Percentiles rank a stretch among this genome's conserved stretches.
Evolutionary conservation across 192 early-diverging fungal genomes (phyloP).

Genomic region (Entrophospora sp.): DNA sequence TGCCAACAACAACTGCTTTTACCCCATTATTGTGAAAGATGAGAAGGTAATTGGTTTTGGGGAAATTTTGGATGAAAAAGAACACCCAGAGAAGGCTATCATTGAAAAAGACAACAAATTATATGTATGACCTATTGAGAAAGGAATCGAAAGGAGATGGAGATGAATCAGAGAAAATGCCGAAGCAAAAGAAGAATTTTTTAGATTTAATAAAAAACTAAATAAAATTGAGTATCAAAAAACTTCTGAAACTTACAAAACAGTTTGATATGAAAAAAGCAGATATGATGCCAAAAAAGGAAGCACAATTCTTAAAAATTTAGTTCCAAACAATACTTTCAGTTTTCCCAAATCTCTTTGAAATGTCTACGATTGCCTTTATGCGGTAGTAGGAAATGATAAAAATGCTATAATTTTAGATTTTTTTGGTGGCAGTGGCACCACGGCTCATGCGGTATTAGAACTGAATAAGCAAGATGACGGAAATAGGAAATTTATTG

Average conservation of each 20-base stretch:
- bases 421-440: neutral
- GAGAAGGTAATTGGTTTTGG: neutral
- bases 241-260: neutral
- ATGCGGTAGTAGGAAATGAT: neutral
- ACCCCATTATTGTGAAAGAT: neutral
- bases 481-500: neutral
- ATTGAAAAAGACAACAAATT: neutral
- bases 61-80: neutral
- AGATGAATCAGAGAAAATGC: neutral
- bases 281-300: neutral
- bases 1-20: neutral
- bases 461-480: neutral
- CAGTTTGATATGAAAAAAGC: neutral
- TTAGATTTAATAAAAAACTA: neutral
- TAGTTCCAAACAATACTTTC: neutral
- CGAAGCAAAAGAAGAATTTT: neutral
- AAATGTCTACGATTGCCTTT: neutral
- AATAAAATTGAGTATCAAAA: neutral
- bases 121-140: neutral
- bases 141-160: neutral
- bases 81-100: neutral
- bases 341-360: neutral
- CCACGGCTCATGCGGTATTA: neutral
- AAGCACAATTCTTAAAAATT: neutral
- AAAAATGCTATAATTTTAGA: neutral